Base-by-base conservation (phyloP, 495 filamentous ascomycete genomes). In the Neurospora intermedia region DNA sequence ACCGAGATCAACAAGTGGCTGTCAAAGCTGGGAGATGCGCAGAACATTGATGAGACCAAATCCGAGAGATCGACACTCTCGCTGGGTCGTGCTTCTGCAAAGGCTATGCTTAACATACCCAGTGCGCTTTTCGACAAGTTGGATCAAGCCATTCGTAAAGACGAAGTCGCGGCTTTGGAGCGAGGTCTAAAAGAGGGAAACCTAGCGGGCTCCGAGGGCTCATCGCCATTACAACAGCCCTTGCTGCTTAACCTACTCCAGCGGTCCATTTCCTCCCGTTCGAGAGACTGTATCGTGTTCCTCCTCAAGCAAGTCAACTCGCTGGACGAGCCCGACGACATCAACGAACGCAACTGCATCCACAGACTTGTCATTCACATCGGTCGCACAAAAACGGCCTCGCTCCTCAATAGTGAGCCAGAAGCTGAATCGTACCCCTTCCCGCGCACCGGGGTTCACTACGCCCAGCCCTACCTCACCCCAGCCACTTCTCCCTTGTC, bases 271-370 rank as follows among this genome's bases (percentile, higher is more conserved):
- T 89, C 91, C 6, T 89, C 88, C 74, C 88, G 88, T 69, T 87
- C 93, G 3, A 89, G 86, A 74, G 77, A 80, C 18, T 94, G 89
- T 75, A 90, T 97, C 73, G 82, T 86, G n/a, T 84, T 85, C 48
- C 86, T 98, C 1, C 80, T 99, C 8, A 83, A 83, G 6, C 83
- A 88, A 20, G 87, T 94, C 42, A 86, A 88, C 7, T 88, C 87
- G 4, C 85, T 98, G 3, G 89, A 96, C 69, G 94, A 97, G 76
- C 89, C 92, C 3, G 91, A 95, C 77, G 96, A 98, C 81, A 92
- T 98, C 75, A 97, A 98, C 80, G 90, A 91, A 76, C 92, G 95
- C 11, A 99, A 97, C 77, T 94, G 93, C 77, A 88, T 99, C 31
- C 96, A 99, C 79, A 89, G 96, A 18, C 85, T 98, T 10, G 90